Evolutionary conservation across 257 asterid species (phyloP).

Genomic region (Rubia yunnanensis): DNA sequence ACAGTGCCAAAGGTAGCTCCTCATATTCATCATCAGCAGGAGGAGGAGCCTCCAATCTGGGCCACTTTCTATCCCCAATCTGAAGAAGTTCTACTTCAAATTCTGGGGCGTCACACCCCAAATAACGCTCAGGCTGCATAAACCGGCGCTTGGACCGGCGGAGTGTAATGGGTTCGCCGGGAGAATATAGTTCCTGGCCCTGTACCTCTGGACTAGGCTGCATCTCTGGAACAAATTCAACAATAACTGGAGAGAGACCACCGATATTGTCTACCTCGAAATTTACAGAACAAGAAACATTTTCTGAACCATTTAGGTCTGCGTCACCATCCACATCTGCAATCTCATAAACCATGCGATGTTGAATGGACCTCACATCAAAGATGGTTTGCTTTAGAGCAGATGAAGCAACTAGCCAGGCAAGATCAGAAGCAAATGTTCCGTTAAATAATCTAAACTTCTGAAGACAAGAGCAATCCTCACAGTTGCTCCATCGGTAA

Average conservation of each 20-base stretch:
- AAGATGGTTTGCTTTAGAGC: slow-evolving; percentile 46
- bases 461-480: slow-evolving; percentile 61
- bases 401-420: slow-evolving; percentile 78
- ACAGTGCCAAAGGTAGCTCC: slow-evolving; percentile 43
- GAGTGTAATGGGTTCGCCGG: slow-evolving; percentile 35
- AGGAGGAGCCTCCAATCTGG: slow-evolving; percentile 19
- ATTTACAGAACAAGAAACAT: slow-evolving; percentile 31
- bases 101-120: slow-evolving; percentile 57
- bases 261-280: slow-evolving; percentile 56
- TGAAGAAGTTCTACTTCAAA: slow-evolving; percentile 62
- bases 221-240: slow-evolving; percentile 24
- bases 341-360: slow-evolving; percentile 58
- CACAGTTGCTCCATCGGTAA: slow-evolving; percentile 72
- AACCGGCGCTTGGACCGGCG: slow-evolving; percentile 76
- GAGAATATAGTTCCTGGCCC: slow-evolving; percentile 29
- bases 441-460: slow-evolving; percentile 46
- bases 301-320: slow-evolving; percentile 12
- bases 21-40: slow-evolving; percentile 23
- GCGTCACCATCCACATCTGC: slow-evolving; percentile 26
- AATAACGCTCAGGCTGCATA: slow-evolving; percentile 66
- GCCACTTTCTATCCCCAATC: slow-evolving; percentile 55
- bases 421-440: slow-evolving; percentile 49
- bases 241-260: slow-evolving; percentile 30
- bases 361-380: slow-evolving; percentile 46
- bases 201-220: slow-evolving; percentile 13